phyloP scores from a whole-genome alignment of 1,139 yeast species.

The Suhomyces bokatorum region DNA sequence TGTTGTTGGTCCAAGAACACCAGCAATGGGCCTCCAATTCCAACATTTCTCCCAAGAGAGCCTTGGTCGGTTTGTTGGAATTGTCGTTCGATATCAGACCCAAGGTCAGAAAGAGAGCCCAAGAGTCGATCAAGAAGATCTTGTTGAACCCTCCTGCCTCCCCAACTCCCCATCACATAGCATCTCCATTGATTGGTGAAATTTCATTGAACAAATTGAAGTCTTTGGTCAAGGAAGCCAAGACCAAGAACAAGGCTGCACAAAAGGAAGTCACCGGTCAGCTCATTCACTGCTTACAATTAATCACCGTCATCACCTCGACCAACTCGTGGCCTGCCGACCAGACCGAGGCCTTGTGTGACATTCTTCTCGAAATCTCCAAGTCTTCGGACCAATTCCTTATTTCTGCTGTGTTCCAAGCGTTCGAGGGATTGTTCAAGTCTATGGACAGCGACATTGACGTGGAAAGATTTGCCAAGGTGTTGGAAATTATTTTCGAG shows the following conservation, averaged over 20 bases:
- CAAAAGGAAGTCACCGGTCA: conserved; percentile 53
- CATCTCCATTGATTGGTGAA: conserved; percentile 68
- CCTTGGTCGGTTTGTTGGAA: conserved; percentile 76
- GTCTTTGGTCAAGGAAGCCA: conserved; percentile 38
- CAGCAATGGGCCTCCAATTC: conserved; percentile 63
- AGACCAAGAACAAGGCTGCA: conserved; percentile 36
- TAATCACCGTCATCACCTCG: conserved; percentile 65
- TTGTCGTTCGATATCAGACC: conserved; percentile 88
- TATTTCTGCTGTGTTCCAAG: conserved; percentile 77
- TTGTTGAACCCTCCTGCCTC: conserved; percentile 74
- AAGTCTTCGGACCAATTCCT: conserved; percentile 82
- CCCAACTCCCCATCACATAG: conserved; percentile 79
- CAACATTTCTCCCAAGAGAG: conserved; percentile 77
- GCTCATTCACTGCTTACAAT: conserved; percentile 75
- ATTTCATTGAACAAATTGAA: conserved; percentile 58
- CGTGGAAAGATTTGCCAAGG: conserved; percentile 58
- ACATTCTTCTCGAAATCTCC: conserved; percentile 69
- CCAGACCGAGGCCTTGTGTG: conserved; percentile 73
- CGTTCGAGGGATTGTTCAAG: conserved; percentile 81
- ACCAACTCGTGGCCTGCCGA: conserved; percentile 81
- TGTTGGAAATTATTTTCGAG: conserved; percentile 71
- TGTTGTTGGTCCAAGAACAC: conserved; percentile 78
- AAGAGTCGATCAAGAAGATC: conserved; percentile 71
- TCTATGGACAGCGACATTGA: conserved; percentile 71
- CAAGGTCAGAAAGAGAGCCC: conserved; percentile 93